A percentile compares a stretch with the other conserved stretches of the same genome.
phyloP scores from a whole-genome alignment of 2,329 filamentous ascomycete species.

The Fusarium kyushuense region DNA sequence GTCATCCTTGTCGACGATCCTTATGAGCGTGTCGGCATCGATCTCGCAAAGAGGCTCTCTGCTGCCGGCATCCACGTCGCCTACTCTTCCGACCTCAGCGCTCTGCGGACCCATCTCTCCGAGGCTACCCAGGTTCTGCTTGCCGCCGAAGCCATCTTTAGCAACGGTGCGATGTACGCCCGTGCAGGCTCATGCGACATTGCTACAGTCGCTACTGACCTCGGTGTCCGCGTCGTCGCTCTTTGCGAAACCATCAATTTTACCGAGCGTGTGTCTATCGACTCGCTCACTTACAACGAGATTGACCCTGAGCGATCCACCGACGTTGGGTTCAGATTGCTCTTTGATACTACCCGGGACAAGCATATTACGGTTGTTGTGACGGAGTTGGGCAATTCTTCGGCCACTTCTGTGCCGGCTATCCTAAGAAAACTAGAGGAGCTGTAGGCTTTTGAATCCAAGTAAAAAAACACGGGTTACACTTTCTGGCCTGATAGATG shows the following conservation, averaged over 20 bases:
- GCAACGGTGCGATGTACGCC: constrained; percentile 91
- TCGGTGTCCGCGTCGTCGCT: constrained; percentile 84
- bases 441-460: constrained; percentile 53
- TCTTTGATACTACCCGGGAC: constrained; percentile 93
- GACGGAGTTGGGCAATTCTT: constrained; percentile 89
- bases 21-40: constrained; percentile 64
- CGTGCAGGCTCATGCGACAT: constrained; percentile 88
- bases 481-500: constrained; percentile 29
- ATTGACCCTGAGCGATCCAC: constrained; percentile 79
- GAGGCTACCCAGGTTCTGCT: constrained; percentile 80
- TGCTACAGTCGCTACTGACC: constrained; percentile 82
- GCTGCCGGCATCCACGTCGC: constrained; percentile 79
- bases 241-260: constrained; percentile 97
- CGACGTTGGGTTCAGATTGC: constrained; percentile 68
- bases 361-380: constrained; percentile 90
- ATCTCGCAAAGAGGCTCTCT: constrained; percentile 75
- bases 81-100: constrained; percentile 83
- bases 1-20: constrained; percentile 86
- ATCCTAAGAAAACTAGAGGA: constrained; percentile 70
- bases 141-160: constrained; percentile 94
- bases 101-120: constrained; percentile 78
- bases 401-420: constrained; percentile 84
- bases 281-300: constrained; percentile 95
- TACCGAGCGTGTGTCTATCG: constrained; percentile 83
- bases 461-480: constrained; percentile 31